Evolutionary conservation across 139 green algal species (phyloP), one percentile per base, ranked within the genome.

Genomic region (Closterium sp.): DNA sequence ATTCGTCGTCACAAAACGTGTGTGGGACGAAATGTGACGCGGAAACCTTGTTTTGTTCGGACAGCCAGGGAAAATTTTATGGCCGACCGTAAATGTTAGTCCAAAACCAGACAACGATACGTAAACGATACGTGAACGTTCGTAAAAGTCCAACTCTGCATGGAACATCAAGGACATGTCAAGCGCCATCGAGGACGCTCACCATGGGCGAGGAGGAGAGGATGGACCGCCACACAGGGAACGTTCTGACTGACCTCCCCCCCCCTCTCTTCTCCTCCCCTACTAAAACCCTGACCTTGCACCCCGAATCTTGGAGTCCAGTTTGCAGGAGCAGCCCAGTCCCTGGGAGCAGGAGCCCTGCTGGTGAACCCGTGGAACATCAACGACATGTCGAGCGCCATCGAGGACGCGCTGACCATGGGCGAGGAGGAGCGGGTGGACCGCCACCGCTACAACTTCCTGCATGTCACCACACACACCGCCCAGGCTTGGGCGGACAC

Each of bases 361-460:
- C 95, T 99, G 85, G 98, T 99, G 28, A 99, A 99, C 95, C 98
- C 98, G 19, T 99, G 97, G 97, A 99, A 99, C 94, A 96, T 99
- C 85, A 98, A 95, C 85, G 98, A 99, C 93, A 95, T 99, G 93
- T 95, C 96, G 21, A 87, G 90, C 90, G 96, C 97, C 84, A 99
- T 99, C 43, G 95, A 97, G 31, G 93, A 96, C 38, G 94, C 94
- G 0, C 84, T 96, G 84, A 94, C 86, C 3, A 95, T 96, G 94
- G 88, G 88, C 6, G 95, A 96, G 88, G 95, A 94, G 85, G 98
- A 99, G 94, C 94, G 97, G 35, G 90, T 96, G 2, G 97, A 99
- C 94, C 95, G 98, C 35, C 98, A 99, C 91, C 90, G 96, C 2
- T 95, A 98, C 90, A 99, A 99, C 95, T 99, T 98, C 95, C 96